phyloP scores from a whole-genome alignment of 257 asterid species.

The Scutellaria barbata region DNA sequence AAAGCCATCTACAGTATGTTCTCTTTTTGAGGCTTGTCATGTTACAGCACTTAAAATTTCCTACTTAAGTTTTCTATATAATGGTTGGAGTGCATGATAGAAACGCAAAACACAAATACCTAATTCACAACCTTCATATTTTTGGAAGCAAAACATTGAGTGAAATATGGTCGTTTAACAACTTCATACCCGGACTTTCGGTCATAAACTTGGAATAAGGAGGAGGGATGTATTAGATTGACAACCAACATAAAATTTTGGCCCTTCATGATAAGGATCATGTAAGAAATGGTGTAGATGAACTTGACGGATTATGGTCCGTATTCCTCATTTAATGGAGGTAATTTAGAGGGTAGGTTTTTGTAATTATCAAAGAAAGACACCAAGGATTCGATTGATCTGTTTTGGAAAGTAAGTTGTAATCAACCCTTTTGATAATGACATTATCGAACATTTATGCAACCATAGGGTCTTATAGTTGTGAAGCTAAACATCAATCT shows the following conservation, averaged over 20 bases:
- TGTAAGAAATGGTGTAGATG: too few relatives aligned
- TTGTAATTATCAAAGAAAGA: not conserved
- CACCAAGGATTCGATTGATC: not conserved
- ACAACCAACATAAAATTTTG: too few relatives aligned
- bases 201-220: too few relatives aligned
- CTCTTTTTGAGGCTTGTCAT: not conserved
- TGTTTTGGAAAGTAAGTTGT: not conserved
- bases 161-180: not conserved
- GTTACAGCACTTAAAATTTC: not conserved
- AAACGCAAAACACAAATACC: not conserved
- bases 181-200: not conserved
- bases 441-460: not conserved
- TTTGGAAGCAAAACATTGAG: not conserved
- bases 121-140: not conserved
- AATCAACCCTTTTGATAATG: not conserved
- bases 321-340: too few relatives aligned
- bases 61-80: not conserved
- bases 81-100: not conserved
- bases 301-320: too few relatives aligned
- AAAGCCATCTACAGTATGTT: conserved; percentile 34
- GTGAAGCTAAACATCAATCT: too few relatives aligned
- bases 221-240: too few relatives aligned
- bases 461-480: not conserved
- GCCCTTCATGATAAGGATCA: too few relatives aligned
- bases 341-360: too few relatives aligned